These are phyloP conservation scores for Tetracladium marchalianum DNA, from an alignment of 495 filamentous ascomycete genomes.

Conservation along the genomic window DNA sequence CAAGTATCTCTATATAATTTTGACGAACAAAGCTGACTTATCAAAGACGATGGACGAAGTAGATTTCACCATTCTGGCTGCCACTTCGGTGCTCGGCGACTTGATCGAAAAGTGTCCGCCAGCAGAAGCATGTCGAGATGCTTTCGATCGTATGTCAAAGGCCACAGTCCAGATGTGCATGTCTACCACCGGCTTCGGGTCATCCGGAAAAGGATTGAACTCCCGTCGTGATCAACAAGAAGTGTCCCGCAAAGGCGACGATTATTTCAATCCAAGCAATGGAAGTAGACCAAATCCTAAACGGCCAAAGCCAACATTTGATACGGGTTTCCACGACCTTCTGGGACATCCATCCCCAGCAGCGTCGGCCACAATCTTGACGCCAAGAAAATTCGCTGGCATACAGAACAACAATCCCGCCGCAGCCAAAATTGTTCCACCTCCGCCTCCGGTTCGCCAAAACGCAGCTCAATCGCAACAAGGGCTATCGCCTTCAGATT, in stretches of 20 bases:
- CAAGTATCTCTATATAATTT: slow-evolving; percentile 31
- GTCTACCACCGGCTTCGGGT: slow-evolving; percentile 71
- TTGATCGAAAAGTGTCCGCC: slow-evolving; percentile 71
- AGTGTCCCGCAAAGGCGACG: background rate
- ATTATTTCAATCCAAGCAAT: slow-evolving; percentile 3
- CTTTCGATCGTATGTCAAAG: slow-evolving; percentile 91
- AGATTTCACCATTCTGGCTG: slow-evolving; percentile 91
- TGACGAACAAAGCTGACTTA: background rate
- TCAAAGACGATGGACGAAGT: slow-evolving; percentile 84
- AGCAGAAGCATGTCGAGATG: slow-evolving; percentile 79
- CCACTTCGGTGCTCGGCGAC: slow-evolving; percentile 75
- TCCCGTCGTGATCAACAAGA: slow-evolving; percentile 15
- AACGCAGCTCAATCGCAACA: slow-evolving; percentile 3
- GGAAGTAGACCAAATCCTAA: slow-evolving; percentile 16
- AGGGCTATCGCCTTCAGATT: slow-evolving; percentile 9
- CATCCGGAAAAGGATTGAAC: slow-evolving; percentile 16
- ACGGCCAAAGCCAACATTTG: slow-evolving; percentile 40
- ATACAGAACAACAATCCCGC: background rate
- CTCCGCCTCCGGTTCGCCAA: background rate
- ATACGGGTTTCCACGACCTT: slow-evolving; percentile 54
- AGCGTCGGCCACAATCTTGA: background rate
- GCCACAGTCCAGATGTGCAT: slow-evolving; percentile 89
- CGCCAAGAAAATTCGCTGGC: background rate
- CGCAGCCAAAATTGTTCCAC: background rate
- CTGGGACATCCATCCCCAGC: slow-evolving; percentile 20